Evolutionary conservation across 2,329 filamentous ascomycete species (phyloP).

Genomic region (Polychaeton citri): DNA sequence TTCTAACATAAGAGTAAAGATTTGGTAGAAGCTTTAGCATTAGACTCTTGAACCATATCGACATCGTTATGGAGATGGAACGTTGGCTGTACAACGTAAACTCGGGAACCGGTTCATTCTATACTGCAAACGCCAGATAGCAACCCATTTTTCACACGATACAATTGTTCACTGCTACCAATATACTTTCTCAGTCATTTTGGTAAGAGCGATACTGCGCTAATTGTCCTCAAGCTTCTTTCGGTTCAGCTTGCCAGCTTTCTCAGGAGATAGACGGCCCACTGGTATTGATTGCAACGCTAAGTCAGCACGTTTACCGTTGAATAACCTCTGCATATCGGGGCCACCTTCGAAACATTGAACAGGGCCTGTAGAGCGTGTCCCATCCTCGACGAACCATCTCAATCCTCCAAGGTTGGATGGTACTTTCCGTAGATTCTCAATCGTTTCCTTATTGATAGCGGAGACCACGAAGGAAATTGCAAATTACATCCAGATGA

Average conservation of each 20-base stretch:
- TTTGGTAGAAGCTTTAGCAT: too few relatives aligned
- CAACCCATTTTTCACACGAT: too few relatives aligned
- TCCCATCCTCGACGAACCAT: background rate
- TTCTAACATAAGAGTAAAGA: too few relatives aligned
- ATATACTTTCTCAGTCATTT: background rate
- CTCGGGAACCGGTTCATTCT: too few relatives aligned
- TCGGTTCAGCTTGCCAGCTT: background rate
- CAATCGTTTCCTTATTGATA: background rate
- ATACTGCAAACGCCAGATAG: too few relatives aligned
- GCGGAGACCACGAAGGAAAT: background rate
- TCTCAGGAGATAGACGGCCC: background rate
- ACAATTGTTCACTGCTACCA: too few relatives aligned
- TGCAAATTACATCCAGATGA: background rate
- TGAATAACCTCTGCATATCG: background rate
- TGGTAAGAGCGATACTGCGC: background rate
- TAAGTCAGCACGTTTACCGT: background rate
- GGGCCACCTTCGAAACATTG: background rate
- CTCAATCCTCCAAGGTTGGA: background rate
- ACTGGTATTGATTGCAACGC: background rate
- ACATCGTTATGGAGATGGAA: too few relatives aligned
- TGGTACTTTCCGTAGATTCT: background rate
- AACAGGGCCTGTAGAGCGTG: background rate
- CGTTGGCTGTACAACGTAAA: too few relatives aligned
- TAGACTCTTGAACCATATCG: too few relatives aligned
- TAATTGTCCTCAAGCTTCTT: background rate